phyloP scores from a whole-genome alignment of 495 filamentous ascomycete species.

The Halenospora varia region DNA sequence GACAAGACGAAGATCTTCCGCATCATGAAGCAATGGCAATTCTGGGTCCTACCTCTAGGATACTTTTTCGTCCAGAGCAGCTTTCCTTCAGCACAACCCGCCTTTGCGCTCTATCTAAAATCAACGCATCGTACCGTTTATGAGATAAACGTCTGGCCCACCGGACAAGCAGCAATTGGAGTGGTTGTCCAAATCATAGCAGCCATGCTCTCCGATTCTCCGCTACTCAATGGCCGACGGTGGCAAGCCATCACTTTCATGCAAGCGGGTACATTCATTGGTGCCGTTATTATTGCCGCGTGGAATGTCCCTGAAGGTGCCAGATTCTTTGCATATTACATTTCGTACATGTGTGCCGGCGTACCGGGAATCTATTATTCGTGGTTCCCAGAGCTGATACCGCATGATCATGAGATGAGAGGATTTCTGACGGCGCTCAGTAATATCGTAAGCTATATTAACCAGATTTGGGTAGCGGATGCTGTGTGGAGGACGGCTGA shows the following conservation, averaged over 20 bases:
- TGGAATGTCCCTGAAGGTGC: conserved; percentile 45
- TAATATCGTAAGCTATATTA: conserved; percentile 10
- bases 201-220: conserved; percentile 12
- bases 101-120: conserved; percentile 32
- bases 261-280: conserved; percentile 12
- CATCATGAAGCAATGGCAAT: conserved; percentile 13
- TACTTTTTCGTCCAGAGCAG: conserved; percentile 13
- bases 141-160: conserved; percentile 13
- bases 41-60: conserved; percentile 12
- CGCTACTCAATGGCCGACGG: conserved; percentile 5
- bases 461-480: conserved; percentile 8
- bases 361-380: conserved; percentile 15
- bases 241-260: conserved; percentile 15
- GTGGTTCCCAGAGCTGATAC: conserved; percentile 15
- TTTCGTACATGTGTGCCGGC: conserved; percentile 2
- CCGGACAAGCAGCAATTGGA: conserved; percentile 3
- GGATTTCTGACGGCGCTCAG: conserved; percentile 9
- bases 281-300: conserved; percentile 12
- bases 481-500: conserved; percentile 13
- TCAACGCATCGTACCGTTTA: conserved; percentile 1
- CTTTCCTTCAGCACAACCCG: conserved; percentile 3
- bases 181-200: conserved; percentile 4
- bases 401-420: conserved; percentile 15
- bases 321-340: conserved; percentile 38
- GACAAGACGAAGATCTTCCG: conserved; percentile 10